phyloP scores from a whole-genome alignment of 139 green algal genomes.

The Picochlorum costavermella region DNA sequence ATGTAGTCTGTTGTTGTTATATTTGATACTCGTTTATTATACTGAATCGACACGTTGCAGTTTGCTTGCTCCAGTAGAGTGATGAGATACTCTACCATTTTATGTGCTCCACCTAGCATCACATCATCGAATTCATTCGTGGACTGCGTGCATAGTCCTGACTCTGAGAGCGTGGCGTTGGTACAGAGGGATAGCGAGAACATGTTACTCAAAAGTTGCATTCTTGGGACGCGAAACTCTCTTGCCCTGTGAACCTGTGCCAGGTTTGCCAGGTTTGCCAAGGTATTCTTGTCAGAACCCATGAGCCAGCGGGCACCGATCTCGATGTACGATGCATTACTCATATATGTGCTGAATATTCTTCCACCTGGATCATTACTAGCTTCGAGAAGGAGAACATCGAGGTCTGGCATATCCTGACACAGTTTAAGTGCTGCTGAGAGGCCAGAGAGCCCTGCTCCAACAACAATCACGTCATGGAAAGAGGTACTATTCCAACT shows the following conservation, averaged over 20 bases:
- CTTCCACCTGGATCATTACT: not conserved
- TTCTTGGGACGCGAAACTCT: too few relatives aligned
- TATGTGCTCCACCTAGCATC: too few relatives aligned
- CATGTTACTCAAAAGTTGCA: too few relatives aligned
- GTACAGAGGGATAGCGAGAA: too few relatives aligned
- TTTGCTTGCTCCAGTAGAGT: too few relatives aligned
- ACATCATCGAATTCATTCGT: too few relatives aligned
- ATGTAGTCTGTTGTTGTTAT: not conserved
- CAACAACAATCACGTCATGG: slow-evolving; percentile 9
- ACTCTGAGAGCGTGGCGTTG: too few relatives aligned
- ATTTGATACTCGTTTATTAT: not conserved
- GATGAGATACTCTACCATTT: too few relatives aligned
- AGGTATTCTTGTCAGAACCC: slow-evolving; percentile 3
- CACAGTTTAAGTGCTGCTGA: not conserved
- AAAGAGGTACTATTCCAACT: not conserved
- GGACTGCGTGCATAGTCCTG: too few relatives aligned
- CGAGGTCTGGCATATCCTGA: not conserved
- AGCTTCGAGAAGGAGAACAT: slow-evolving; percentile 5
- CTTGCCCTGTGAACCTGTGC: not conserved
- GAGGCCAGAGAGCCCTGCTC: slow-evolving; percentile 9
- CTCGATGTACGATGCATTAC: not conserved
- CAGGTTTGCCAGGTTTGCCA: not conserved
- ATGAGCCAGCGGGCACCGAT: slow-evolving; percentile 5
- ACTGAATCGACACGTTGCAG: too few relatives aligned
- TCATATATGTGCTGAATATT: slow-evolving; percentile 2